phyloP scores from a whole-genome alignment of 1,139 yeast species.

The Blastobotrys raffinosifermentans region DNA sequence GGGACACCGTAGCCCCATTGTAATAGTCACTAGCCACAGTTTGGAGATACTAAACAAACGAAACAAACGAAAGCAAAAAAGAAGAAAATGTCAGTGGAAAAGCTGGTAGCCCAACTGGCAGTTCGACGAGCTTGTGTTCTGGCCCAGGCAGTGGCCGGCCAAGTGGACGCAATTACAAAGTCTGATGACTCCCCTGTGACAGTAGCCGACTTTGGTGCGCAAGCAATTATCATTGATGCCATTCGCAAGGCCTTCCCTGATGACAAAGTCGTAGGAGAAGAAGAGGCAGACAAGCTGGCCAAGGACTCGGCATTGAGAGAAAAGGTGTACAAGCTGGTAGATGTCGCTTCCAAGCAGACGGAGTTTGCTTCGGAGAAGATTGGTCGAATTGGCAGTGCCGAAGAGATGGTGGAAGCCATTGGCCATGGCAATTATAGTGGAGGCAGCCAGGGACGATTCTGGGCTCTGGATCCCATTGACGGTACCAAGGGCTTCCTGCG shows the following conservation, averaged over 20 bases:
- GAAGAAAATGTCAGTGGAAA: slow-evolving; percentile 48
- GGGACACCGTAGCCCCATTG: no score
- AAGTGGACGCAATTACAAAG: slow-evolving; percentile 55
- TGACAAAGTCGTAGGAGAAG: slow-evolving; percentile 93
- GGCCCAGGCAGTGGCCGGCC: slow-evolving; percentile 56
- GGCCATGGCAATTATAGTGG: slow-evolving; percentile 78
- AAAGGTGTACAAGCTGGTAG: slow-evolving; percentile 33
- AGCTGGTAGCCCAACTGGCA: slow-evolving; percentile 76
- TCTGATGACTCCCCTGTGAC: slow-evolving; percentile 93
- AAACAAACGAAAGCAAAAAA: no score
- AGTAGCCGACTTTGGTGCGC: slow-evolving; percentile 94
- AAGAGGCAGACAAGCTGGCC: slow-evolving; percentile 64
- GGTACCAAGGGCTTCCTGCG: slow-evolving; percentile 96
- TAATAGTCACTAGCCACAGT: no score
- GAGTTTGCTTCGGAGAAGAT: slow-evolving; percentile 26
- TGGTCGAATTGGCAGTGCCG: slow-evolving; percentile 38
- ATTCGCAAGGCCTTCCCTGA: slow-evolving; percentile 69
- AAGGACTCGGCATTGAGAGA: slow-evolving; percentile 43
- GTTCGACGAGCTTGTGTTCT: slow-evolving; percentile 80
- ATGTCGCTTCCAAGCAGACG: slow-evolving; percentile 27
- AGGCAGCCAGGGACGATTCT: slow-evolving; percentile 71
- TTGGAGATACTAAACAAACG: no score
- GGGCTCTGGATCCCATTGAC: slow-evolving; percentile 98
- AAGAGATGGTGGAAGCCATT: slow-evolving; percentile 56
- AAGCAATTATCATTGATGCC: slow-evolving; percentile 84